Evolutionary conservation across 306 rosid genomes (phyloP).

Genomic region (Canavalia gladiata): DNA sequence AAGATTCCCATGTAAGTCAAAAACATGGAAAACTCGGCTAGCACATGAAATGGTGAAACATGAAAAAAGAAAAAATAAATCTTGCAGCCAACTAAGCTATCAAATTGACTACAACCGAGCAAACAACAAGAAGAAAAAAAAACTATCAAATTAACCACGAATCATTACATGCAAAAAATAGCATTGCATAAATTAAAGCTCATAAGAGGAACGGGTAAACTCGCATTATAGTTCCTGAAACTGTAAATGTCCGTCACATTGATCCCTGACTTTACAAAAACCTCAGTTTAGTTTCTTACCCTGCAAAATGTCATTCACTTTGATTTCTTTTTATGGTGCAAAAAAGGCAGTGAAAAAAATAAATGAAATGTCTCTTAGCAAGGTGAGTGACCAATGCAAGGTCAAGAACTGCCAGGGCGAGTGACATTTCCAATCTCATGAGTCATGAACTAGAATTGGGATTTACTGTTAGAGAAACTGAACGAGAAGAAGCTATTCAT

Average conservation of each 20-base stretch:
- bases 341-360: too few species aligned
- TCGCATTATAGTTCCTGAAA: background rate
- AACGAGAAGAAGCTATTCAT: background rate
- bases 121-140: background rate
- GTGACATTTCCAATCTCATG: too few species aligned
- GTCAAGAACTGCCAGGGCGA: background rate
- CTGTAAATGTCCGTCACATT: background rate
- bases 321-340: too few species aligned
- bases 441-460: too few species aligned
- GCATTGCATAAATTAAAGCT: background rate
- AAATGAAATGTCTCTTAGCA: background rate
- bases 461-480: background rate
- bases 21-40: constrained; percentile 18
- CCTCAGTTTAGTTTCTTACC: background rate
- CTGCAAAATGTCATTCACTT: background rate
- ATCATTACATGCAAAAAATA: background rate
- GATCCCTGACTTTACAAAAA: background rate
- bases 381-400: background rate
- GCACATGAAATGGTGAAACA: background rate
- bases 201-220: constrained; percentile 6
- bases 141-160: background rate
- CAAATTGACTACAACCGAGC: background rate
- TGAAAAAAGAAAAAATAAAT: background rate
- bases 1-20: constrained; percentile 13
- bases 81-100: constrained; percentile 11